phyloP scores from a whole-genome alignment of 768 basidiomycete genomes.

The Tephrocybe sp. region DNA sequence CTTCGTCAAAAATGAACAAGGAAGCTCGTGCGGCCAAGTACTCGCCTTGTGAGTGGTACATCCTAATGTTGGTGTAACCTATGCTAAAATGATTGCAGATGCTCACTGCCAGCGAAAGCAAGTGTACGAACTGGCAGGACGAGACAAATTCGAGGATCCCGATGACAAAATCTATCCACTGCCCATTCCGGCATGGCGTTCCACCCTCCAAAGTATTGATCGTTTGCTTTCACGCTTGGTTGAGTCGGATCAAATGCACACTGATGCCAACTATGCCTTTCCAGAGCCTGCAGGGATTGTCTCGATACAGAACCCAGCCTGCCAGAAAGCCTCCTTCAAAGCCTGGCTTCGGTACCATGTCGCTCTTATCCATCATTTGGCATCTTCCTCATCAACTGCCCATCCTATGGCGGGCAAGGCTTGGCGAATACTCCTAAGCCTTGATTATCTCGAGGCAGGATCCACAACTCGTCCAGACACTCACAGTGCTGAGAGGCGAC shows the following conservation, averaged over 20 bases:
- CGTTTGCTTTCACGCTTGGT: background rate
- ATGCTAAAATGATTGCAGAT: no score
- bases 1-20: no score
- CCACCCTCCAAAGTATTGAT: background rate
- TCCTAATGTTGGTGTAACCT: no score
- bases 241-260: background rate
- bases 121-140: background rate
- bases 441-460: background rate
- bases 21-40: no score
- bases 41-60: no score
- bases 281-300: conserved; percentile 6
- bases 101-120: background rate
- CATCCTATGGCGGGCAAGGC: conserved; percentile 8
- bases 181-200: conserved; percentile 7
- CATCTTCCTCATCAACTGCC: background rate
- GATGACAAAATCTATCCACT: conserved; percentile 2
- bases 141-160: conserved; percentile 14
- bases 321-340: background rate
- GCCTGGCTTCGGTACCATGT: conserved; percentile 7
- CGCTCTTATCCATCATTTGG: conserved; percentile 4
- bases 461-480: background rate
- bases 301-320: background rate
- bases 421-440: conserved; percentile 4
- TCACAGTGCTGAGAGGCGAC: background rate
- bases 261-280: conserved; percentile 6